phyloP scores from a whole-genome alignment of 2,329 filamentous ascomycete genomes.

The Basipetospora chlamydospora region DNA sequence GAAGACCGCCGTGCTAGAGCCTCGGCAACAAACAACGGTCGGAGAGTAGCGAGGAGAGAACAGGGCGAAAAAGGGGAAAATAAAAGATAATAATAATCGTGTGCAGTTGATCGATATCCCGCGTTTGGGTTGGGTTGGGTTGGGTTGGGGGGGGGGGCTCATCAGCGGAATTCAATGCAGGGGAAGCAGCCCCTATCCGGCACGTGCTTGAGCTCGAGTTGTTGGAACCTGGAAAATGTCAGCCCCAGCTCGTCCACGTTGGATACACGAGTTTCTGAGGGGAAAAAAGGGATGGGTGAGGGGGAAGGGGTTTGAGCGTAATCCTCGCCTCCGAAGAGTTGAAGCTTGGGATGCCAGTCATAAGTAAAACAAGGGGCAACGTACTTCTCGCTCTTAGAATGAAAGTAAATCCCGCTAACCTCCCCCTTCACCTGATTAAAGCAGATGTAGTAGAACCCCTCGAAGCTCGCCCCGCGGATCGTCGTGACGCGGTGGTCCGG shows the following conservation, averaged over 20 bases:
- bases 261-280: not conserved
- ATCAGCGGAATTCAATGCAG: slow-evolving; percentile 63
- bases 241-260: not conserved
- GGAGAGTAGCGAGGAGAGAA: too few relatives aligned
- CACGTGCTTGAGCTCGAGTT: slow-evolving; percentile 80
- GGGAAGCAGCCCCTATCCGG: slow-evolving; percentile 70
- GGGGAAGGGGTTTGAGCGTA: too few relatives aligned
- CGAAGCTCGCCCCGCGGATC: slow-evolving; percentile 89
- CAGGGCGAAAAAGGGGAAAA: too few relatives aligned
- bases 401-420: slow-evolving; percentile 92
- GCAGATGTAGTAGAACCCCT: slow-evolving; percentile 98
- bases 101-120: too few relatives aligned
- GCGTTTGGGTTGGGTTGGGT: too few relatives aligned
- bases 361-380: not conserved
- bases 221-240: slow-evolving; percentile 57
- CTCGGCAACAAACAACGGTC: too few relatives aligned
- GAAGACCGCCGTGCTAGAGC: too few relatives aligned
- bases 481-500: slow-evolving; percentile 85
- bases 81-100: too few relatives aligned
- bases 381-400: slow-evolving; percentile 93
- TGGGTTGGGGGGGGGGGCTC: not conserved
- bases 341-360: too few relatives aligned
- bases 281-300: not conserved
- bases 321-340: too few relatives aligned
- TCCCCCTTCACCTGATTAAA: slow-evolving; percentile 84